Evolutionary conservation across 2,329 filamentous ascomycete genomes (phyloP).

Genomic region (Cucurbitaria berberidis): DNA sequence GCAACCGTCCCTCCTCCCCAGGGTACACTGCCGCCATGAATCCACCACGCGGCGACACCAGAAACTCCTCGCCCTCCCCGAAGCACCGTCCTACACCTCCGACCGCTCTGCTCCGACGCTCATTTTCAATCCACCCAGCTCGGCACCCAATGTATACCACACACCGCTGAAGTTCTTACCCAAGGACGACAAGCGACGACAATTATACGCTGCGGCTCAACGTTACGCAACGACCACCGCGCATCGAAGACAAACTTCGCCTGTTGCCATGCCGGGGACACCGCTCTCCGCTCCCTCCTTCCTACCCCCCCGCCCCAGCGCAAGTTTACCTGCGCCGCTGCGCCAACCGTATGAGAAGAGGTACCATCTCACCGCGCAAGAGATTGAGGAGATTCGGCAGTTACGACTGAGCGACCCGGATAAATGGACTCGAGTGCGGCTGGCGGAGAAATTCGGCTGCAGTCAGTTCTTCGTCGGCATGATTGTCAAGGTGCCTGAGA

Average conservation of each 20-base stretch:
- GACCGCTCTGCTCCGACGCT: conserved; percentile 36
- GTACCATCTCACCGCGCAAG: conserved; percentile 64
- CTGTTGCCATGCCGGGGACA: conserved; percentile 39
- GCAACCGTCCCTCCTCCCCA: conserved; percentile 30
- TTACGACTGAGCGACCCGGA: conserved; percentile 63
- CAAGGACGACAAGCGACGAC: conserved; percentile 60
- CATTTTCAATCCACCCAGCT: conserved; percentile 70
- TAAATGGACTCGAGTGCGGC: conserved; percentile 63
- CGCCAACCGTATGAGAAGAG: conserved; percentile 61
- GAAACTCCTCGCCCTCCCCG: conserved; percentile 54
- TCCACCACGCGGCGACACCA: conserved; percentile 55
- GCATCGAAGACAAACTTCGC: conserved; percentile 27
- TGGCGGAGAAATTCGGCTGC: conserved; percentile 69
- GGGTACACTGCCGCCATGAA: conserved; percentile 48
- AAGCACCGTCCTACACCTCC: conserved; percentile 52
- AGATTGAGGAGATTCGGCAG: conserved; percentile 65
- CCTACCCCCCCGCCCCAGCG: conserved; percentile 33
- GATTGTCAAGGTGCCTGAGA: conserved; percentile 57
- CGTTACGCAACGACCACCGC: conserved; percentile 27
- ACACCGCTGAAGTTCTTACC: conserved; percentile 71
- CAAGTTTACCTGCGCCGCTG: conserved; percentile 56
- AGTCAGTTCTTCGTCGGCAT: conserved; percentile 67
- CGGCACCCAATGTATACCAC: conserved; percentile 67
- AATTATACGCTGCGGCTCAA: conserved; percentile 51
- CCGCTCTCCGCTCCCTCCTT: conserved; percentile 25